phyloP scores from a whole-genome alignment of 345 rosid species.

The Populus simonii region DNA sequence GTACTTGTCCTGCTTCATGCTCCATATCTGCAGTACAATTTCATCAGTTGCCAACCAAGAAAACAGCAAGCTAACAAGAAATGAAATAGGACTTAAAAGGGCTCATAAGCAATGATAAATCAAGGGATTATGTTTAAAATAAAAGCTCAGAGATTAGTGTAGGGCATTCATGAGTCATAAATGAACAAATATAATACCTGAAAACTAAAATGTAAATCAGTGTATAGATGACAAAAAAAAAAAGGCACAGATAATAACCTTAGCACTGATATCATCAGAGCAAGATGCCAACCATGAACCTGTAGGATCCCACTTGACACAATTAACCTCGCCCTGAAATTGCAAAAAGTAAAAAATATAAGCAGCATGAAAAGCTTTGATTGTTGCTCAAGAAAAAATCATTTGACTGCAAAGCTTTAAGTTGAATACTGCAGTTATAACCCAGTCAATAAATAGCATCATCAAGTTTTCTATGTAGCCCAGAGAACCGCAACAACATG shows the following conservation, averaged over 20 bases:
- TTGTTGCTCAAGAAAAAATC: neutral
- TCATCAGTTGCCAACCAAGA: neutral
- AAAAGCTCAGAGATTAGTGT: neutral
- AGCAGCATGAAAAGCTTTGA: slow-evolving; percentile 7
- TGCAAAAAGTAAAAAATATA: slow-evolving; percentile 17
- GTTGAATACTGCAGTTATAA: neutral
- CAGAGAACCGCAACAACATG: neutral
- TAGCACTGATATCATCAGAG: slow-evolving; percentile 94
- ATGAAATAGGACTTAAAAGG: neutral
- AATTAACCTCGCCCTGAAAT: slow-evolving; percentile 95
- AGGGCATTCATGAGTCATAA: neutral
- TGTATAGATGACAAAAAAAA: neutral
- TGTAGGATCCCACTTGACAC: slow-evolving; percentile 99
- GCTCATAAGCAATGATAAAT: neutral
- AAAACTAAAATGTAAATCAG: neutral
- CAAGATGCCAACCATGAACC: slow-evolving; percentile 91
- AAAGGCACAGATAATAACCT: slow-evolving; percentile 45
- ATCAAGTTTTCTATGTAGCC: neutral
- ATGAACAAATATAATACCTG: neutral
- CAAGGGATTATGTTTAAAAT: neutral
- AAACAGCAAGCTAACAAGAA: neutral
- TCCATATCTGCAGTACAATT: slow-evolving; percentile 55
- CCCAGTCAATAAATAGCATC: neutral
- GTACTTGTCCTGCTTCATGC: slow-evolving; percentile 65
- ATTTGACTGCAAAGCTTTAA: neutral